Percentiles rank a stretch among this genome's conserved stretches.
Conservation (phyloP, 805 yeast species). For the Wickerhamomyces canadensis region DNA sequence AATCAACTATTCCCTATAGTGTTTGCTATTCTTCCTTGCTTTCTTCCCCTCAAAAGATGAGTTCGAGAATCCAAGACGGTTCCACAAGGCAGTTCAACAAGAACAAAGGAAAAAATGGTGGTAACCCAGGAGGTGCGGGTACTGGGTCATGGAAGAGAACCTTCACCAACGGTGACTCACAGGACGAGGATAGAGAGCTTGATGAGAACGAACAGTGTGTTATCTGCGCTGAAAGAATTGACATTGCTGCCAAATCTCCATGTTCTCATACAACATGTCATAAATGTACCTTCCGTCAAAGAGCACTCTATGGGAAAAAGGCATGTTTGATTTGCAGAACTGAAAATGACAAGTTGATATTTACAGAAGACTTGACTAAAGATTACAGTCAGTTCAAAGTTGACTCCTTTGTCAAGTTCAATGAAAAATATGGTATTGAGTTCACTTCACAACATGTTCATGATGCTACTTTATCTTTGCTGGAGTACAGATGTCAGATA, state of each 20-base stretch:
- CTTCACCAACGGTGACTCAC: slow-evolving; percentile 9
- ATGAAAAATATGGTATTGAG: slow-evolving; percentile 46
- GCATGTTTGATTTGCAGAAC: slow-evolving; percentile 83
- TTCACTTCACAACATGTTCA: slow-evolving; percentile 53
- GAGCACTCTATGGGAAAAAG: slow-evolving; percentile 70
- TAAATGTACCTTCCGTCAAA: slow-evolving; percentile 72
- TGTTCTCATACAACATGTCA: slow-evolving; percentile 87
- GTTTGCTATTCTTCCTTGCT: too few relatives aligned
- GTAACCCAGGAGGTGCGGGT: too few relatives aligned
- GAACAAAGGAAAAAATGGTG: background rate
- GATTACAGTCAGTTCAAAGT: slow-evolving; percentile 33
- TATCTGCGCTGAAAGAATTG: slow-evolving; percentile 74
- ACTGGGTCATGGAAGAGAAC: slow-evolving; percentile 18
- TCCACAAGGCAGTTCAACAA: background rate
- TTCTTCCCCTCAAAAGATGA: too few relatives aligned
- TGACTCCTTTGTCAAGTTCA: slow-evolving; percentile 27
- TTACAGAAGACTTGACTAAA: slow-evolving; percentile 42
- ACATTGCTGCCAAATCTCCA: slow-evolving; percentile 64
- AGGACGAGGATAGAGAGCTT: slow-evolving; percentile 26
- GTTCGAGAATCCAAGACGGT: slow-evolving; percentile 3
- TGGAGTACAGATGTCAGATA: slow-evolving; percentile 46
- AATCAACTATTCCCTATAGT: too few relatives aligned
- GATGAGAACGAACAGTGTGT: slow-evolving; percentile 53
- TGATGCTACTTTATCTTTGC: slow-evolving; percentile 43
- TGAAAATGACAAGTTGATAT: slow-evolving; percentile 51